Evolutionary conservation across 441 rosid genomes (phyloP).

Genomic region (Syzygium malaccense): DNA sequence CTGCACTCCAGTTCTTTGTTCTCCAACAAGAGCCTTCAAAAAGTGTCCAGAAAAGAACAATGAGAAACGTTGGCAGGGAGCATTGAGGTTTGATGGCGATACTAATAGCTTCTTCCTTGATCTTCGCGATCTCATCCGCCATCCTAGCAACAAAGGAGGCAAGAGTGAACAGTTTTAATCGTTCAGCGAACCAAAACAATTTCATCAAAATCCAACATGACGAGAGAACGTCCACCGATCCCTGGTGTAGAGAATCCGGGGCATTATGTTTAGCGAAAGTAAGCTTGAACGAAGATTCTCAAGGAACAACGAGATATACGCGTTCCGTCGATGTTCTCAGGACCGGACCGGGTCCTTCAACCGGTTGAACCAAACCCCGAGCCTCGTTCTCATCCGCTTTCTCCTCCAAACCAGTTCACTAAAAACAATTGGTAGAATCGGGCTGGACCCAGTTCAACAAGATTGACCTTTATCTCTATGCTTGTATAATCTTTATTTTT

Average conservation of each 20-base stretch:
- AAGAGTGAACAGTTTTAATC: constrained; percentile 4
- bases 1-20: constrained; percentile 36
- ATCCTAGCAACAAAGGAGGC: constrained; percentile 39
- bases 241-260: neutral
- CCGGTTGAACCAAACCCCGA: neutral
- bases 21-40: constrained; percentile 30
- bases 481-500: neutral
- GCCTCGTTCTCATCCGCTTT: neutral
- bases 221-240: neutral
- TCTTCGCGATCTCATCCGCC: constrained; percentile 53
- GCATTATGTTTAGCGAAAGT: neutral
- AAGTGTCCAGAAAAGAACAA: constrained; percentile 6
- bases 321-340: neutral
- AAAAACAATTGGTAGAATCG: neutral
- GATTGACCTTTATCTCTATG: neutral
- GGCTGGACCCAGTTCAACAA: neutral
- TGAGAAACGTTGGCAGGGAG: neutral
- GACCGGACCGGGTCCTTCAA: neutral
- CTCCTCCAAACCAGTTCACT: neutral
- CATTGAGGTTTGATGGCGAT: neutral
- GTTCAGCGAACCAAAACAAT: neutral
- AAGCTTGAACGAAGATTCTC: neutral
- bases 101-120: constrained; percentile 49
- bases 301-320: neutral
- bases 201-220: neutral